Conservation (phyloP, 1,284 basidiomycete species). For the Veloboletus limbatus region DNA sequence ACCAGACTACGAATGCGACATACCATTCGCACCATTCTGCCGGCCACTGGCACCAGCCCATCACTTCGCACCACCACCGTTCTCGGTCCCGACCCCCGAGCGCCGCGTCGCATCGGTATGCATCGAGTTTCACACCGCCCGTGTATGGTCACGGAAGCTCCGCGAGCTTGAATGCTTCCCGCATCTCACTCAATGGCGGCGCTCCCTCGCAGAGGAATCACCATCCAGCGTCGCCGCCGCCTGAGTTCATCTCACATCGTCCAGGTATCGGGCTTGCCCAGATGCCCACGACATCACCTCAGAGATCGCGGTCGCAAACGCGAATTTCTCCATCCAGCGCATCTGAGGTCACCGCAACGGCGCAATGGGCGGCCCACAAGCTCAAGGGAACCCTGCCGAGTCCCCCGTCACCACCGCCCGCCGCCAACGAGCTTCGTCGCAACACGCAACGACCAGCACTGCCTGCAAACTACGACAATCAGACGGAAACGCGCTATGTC, state of each 20-base stretch:
- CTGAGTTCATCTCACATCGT: constrained; percentile 8
- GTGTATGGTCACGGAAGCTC: constrained; percentile 28
- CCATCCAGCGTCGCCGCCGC: constrained; percentile 10
- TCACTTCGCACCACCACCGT: constrained; percentile 21
- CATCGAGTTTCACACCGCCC: constrained; percentile 28
- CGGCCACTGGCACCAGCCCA: constrained; percentile 10
- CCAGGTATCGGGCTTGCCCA: constrained; percentile 1
- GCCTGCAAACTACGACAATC: constrained; percentile 23
- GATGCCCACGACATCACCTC: constrained; percentile 8
- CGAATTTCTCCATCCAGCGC: constrained; percentile 9
- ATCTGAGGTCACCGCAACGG: background rate
- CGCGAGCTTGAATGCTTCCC: constrained; percentile 17
- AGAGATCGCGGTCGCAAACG: constrained; percentile 20
- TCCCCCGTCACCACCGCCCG: constrained; percentile 1
- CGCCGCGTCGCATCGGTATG: constrained; percentile 32
- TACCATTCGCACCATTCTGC: constrained; percentile 10
- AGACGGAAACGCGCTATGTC: constrained; percentile 31
- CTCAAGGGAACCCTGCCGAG: constrained; percentile 2
- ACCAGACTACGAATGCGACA: constrained; percentile 16
- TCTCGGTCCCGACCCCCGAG: constrained; percentile 31
- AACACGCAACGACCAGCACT: constrained; percentile 23
- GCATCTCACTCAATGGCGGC: constrained; percentile 22
- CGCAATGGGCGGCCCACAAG: constrained; percentile 1
- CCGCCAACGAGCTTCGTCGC: constrained; percentile 21
- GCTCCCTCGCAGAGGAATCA: constrained; percentile 15